Base-by-base conservation (phyloP, 1,284 basidiomycete genomes). In the Neonothopanus nambi region DNA sequence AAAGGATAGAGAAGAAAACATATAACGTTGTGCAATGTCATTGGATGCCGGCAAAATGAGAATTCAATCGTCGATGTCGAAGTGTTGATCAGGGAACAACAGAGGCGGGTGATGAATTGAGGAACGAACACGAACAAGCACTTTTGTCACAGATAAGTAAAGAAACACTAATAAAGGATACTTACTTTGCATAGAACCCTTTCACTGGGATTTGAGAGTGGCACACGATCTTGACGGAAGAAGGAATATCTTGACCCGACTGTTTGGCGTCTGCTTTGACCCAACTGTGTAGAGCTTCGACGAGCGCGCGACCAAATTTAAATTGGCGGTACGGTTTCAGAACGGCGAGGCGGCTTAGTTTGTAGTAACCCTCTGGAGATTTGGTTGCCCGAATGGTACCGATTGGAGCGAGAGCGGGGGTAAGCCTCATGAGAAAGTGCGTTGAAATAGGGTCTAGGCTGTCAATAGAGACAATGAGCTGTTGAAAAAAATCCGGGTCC, bases 161-260 rank as follows among this genome's bases (percentile, higher is more conserved):
- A 24, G 55, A 17, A 24, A n/a, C n/a, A n/a, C 47, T 17, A 43
- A 42, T 12, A 71, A n/a, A 47, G 35, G 13, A 47, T n/a, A 48
- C 52, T 48, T 30, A 90, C 89, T 79, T 88, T 66, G 78, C 75
- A 66, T 92, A 92, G 69, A 92, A 92, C 8, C 69, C 76, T 65
- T 79, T 85, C 51, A 79, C 85, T 41, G 78, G 78, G 30, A 91
- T 70, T 67, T 91, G 89, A 13, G 89, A 87, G 67, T 90, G 85
- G 54, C 69, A 68, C 49, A 82, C 70, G 55, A 90, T 72, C 55
- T 70, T 70, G 57, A 67, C 68, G 41, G 59, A 57, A n/a, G n/a
- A n/a, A 45, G 15, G 36, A n/a, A 59, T 56, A 37, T 62, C 67
- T 42, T 57, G 49, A 23, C 61, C 57, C 56, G 59, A 67, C 68